These are phyloP conservation scores for Podaxis sp. DNA, from an alignment of 768 basidiomycete species.

Conservation along the genomic window DNA sequence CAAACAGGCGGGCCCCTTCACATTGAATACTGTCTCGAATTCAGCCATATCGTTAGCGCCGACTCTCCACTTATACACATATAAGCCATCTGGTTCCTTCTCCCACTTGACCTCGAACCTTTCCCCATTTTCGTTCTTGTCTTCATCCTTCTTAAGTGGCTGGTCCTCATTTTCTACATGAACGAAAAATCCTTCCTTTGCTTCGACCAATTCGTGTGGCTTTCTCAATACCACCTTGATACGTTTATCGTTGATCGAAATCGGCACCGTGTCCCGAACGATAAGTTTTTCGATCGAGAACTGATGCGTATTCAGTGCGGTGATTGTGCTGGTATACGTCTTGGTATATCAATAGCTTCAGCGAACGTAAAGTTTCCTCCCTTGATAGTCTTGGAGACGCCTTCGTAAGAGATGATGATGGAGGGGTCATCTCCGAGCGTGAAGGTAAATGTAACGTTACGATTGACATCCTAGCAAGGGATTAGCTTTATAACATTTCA, in stretches of 20 bases:
- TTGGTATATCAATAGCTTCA: conserved; percentile 40
- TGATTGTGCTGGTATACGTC: conserved; percentile 41
- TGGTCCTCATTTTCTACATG: neutral
- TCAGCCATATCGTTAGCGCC: conserved; percentile 15
- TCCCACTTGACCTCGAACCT: conserved; percentile 23
- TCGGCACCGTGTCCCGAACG: conserved; percentile 44
- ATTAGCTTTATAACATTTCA: neutral
- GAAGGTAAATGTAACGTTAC: conserved; percentile 48
- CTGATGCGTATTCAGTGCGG: conserved; percentile 43
- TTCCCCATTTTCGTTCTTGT: conserved; percentile 4
- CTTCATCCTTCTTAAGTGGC: neutral
- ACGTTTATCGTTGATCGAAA: conserved; percentile 30
- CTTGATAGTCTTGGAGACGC: conserved; percentile 30
- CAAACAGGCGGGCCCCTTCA: neutral
- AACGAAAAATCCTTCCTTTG: conserved; percentile 35
- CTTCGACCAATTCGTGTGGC: conserved; percentile 42
- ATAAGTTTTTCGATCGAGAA: conserved; percentile 40
- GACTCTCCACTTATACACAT: conserved; percentile 39
- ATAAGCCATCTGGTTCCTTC: conserved; percentile 25
- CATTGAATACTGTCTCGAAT: conserved; percentile 48
- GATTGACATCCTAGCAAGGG: conserved; percentile 36
- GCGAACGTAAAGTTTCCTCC: conserved; percentile 36
- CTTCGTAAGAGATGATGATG: conserved; percentile 40
- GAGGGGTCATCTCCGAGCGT: conserved; percentile 46
- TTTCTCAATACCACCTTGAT: conserved; percentile 41